Conservation (phyloP, 441 rosid genomes). For the Pelargonium citronellum region DNA sequence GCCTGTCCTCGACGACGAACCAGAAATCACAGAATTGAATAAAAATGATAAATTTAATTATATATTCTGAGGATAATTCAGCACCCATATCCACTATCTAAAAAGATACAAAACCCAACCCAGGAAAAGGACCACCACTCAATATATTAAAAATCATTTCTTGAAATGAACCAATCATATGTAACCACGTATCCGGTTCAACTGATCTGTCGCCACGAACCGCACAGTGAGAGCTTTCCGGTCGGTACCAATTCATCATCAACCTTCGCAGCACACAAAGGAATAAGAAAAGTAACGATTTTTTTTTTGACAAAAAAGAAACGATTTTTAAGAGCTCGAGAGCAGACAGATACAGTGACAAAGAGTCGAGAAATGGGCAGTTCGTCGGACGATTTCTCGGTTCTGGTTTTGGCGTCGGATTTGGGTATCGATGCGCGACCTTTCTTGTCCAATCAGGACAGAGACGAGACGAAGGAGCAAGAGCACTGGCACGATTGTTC, state of each 20-base stretch:
- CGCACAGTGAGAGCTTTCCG: no score
- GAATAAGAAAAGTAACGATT: no score
- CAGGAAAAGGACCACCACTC: no score
- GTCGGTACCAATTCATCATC: no score
- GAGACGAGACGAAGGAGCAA: slow-evolving; percentile 30
- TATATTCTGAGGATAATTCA: background rate
- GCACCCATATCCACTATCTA: no score
- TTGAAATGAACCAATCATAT: no score
- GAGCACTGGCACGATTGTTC: slow-evolving; percentile 78
- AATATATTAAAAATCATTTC: no score
- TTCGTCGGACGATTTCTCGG: slow-evolving; percentile 65
- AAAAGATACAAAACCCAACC: no score
- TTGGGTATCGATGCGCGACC: slow-evolving; percentile 74
- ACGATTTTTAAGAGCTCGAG: background rate
- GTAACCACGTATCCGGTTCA: no score
- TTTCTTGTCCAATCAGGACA: slow-evolving; percentile 34
- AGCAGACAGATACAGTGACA: background rate
- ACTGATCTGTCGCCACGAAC: no score
- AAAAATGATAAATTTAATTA: background rate
- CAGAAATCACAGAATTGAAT: background rate
- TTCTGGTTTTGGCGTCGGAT: slow-evolving; percentile 79
- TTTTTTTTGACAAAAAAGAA: no score
- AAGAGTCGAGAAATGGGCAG: slow-evolving; percentile 27
- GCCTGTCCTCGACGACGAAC: slow-evolving; percentile 18
- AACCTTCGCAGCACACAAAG: no score